phyloP scores from a whole-genome alignment of 176 grass and related monocot genomes.

The Tuctoria greenei region DNA sequence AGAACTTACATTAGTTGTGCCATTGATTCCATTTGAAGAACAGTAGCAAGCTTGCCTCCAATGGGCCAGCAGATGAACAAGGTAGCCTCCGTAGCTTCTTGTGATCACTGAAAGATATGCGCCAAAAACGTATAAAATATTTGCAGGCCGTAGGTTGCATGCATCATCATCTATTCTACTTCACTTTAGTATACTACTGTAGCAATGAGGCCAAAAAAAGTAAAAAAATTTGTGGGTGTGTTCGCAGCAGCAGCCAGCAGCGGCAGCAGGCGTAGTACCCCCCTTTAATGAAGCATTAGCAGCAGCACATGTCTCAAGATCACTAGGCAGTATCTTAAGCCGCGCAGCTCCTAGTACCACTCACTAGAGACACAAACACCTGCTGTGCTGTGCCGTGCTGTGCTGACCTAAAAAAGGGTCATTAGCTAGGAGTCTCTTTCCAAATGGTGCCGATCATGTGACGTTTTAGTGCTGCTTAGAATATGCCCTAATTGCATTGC shows the following conservation, averaged over 20 bases:
- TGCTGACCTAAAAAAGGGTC: conserved; percentile 50
- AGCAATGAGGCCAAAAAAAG: not conserved
- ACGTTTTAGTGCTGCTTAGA: conserved; percentile 43
- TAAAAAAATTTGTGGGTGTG: not conserved
- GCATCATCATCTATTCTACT: not conserved
- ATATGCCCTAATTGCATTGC: conserved; percentile 42
- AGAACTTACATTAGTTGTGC: conserved; percentile 13
- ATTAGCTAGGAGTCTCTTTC: conserved; percentile 42
- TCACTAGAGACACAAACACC: conserved; percentile 54
- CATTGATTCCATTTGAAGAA: conserved; percentile 49
- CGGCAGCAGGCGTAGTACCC: conserved; percentile 25
- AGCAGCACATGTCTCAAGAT: conserved; percentile 62
- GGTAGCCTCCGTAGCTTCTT: conserved; percentile 38
- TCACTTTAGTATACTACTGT: not conserved
- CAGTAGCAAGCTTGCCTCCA: conserved; percentile 55
- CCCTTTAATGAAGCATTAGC: conserved; percentile 52
- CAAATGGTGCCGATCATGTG: conserved; percentile 59
- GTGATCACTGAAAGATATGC: conserved; percentile 60
- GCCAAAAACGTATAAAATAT: conserved; percentile 26
- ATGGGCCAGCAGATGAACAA: conserved; percentile 42
- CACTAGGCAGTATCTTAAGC: conserved; percentile 52
- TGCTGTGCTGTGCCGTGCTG: conserved; percentile 49
- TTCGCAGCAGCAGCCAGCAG: not conserved
- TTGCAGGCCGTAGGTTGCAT: too few species aligned
- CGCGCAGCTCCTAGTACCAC: conserved; percentile 7